Base-by-base conservation (phyloP, 2,329 filamentous ascomycete species). In the Nannizziopsis barbatae region DNA sequence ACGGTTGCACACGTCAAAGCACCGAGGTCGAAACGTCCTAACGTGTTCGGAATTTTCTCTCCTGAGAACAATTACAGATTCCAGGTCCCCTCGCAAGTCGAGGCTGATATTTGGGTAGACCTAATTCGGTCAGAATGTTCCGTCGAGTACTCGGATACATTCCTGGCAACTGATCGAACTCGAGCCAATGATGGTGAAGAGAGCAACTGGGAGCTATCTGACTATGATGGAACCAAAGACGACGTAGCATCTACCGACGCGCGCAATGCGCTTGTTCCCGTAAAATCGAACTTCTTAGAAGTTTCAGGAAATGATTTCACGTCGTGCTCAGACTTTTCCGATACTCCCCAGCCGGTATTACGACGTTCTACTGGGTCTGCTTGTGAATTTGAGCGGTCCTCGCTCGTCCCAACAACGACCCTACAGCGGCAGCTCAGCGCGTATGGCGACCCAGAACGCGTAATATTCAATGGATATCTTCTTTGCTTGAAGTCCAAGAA, bases 381-480 rank as follows among this genome's bases (percentile, higher is more conserved):
- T 12, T 59, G 59, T 37, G 47, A 17, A 10, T 20, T 45, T 17
- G 44, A 50, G 30, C 47, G 32, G 17, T 10, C 38, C 31, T 52
- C 53, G 20, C 20, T 38, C 20, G 33, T 50, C n/a, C 49, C 49
- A 18, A 37, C 50, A 10, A 36, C 37, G 3, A 55, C 64, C 1
- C 52, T 61, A 7, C 58, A 60, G n/a, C 73, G 77, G 40, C 84
- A 82, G 46, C 61, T 71, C 7, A 84, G 79, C 62, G 82, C 86
- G 58, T 65, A 75, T 45, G 83, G 81, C 57, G 78, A 69, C 54
- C 81, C 83, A 0, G 89, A 95, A 63, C 83, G 89, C 20, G 83
- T 96, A n/a, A 77, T 96, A 39, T 95, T 86, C 76, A 88, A 96
- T 62, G 89, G 90, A 45, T 89, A 87, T 75, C 77, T 96, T 30